Conservation (phyloP, 192 early-diverging fungal species). For the Linnemannia zychae region DNA sequence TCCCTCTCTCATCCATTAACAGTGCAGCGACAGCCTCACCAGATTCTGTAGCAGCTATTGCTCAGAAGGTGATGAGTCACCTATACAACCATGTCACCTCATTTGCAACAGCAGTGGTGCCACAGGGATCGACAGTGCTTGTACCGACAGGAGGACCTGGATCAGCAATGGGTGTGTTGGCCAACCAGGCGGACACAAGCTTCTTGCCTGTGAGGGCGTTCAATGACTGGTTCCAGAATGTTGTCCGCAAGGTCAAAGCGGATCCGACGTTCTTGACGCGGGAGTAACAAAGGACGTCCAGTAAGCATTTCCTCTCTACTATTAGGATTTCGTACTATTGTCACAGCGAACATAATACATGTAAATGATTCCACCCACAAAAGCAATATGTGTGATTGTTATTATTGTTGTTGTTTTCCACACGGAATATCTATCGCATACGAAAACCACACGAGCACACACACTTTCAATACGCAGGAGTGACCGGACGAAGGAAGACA, state of each 20-base stretch:
- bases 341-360: no score
- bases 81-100: slow-evolving; percentile 85
- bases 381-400: no score
- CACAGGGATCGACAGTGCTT: slow-evolving; percentile 64
- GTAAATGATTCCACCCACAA: no score
- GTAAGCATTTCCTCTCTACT: no score
- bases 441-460: no score
- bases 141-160: slow-evolving; percentile 65
- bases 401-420: no score
- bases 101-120: slow-evolving; percentile 69
- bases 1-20: slow-evolving; percentile 6
- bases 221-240: slow-evolving; percentile 85
- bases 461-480: no score
- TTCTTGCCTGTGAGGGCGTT: slow-evolving; percentile 78
- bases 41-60: slow-evolving; percentile 68
- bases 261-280: slow-evolving; percentile 70
- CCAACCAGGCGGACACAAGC: slow-evolving; percentile 39
- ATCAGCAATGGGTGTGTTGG: slow-evolving; percentile 43
- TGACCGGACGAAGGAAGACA: no score
- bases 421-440: no score
- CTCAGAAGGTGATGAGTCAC: slow-evolving; percentile 73
- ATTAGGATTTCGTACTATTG: no score
- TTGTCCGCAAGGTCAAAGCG: slow-evolving; percentile 79
- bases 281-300: slow-evolving; percentile 9
- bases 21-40: slow-evolving; percentile 24